phyloP scores from a whole-genome alignment of 257 asterid genomes.

The Knoxia roxburghii region DNA sequence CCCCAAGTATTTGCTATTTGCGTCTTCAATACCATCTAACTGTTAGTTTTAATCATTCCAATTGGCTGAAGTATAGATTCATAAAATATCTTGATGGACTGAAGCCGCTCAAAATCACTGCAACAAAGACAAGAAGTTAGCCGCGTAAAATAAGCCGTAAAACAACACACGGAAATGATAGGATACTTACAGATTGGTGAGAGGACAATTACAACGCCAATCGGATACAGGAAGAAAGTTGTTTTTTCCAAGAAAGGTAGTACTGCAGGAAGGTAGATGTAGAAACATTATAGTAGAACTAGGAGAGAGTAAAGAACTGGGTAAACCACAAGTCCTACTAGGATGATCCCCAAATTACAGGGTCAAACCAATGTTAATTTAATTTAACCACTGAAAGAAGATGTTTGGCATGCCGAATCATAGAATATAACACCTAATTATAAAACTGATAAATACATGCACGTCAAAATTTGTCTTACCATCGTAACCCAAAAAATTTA shows the following conservation, averaged over 20 bases:
- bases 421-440: neutral
- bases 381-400: neutral
- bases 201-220: constrained; percentile 70
- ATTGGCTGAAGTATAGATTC: constrained; percentile 78
- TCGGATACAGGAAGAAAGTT: constrained; percentile 94
- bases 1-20: constrained; percentile 16
- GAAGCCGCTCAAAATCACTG: constrained; percentile 87
- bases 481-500: constrained; percentile 87
- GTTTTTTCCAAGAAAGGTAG: constrained; percentile 97
- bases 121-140: constrained; percentile 25
- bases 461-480: constrained; percentile 47
- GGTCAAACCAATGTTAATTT: neutral
- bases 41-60: constrained; percentile 37
- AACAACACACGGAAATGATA: neutral
- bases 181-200: constrained; percentile 64
- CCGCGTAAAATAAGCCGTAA: neutral
- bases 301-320: neutral
- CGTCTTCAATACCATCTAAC: constrained; percentile 19
- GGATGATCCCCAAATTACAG: neutral
- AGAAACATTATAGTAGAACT: neutral
- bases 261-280: constrained; percentile 47
- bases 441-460: no score
- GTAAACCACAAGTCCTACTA: neutral
- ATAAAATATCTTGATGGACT: constrained; percentile 89
- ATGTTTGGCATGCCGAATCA: neutral